Conservation (phyloP, 129 eudicot genomes). For the Erigeron canadensis region DNA sequence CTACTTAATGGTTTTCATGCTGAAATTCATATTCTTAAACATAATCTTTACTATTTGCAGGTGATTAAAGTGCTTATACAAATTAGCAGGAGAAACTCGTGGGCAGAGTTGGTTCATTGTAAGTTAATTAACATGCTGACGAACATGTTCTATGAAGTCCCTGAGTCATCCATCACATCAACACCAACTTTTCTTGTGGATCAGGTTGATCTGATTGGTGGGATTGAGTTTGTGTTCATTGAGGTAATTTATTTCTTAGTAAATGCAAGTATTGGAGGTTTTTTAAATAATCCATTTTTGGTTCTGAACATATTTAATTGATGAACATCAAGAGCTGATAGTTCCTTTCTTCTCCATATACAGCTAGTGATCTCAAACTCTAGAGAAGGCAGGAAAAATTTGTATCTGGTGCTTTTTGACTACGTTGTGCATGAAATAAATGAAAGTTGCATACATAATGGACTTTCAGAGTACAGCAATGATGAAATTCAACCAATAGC, state of each 20-base stretch:
- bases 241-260: slow-evolving; percentile 59
- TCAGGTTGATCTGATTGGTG: slow-evolving; percentile 91
- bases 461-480: slow-evolving; percentile 73
- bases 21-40: neutral
- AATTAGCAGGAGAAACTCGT: slow-evolving; percentile 83
- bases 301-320: slow-evolving; percentile 4
- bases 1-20: neutral
- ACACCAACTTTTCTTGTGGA: slow-evolving; percentile 61
- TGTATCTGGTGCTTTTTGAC: slow-evolving; percentile 86
- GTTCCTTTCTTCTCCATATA: slow-evolving; percentile 25
- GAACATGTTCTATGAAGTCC: slow-evolving; percentile 81
- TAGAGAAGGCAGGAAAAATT: slow-evolving; percentile 91
- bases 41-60: slow-evolving; percentile 38
- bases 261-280: neutral
- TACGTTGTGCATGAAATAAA: slow-evolving; percentile 84
- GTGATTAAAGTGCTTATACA: slow-evolving; percentile 74
- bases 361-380: slow-evolving; percentile 84
- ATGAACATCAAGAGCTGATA: slow-evolving; percentile 10
- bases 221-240: slow-evolving; percentile 78
- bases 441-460: slow-evolving; percentile 58
- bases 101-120: slow-evolving; percentile 94
- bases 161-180: slow-evolving; percentile 52
- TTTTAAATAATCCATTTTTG: slow-evolving; percentile 6
- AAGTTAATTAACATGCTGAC: slow-evolving; percentile 88
- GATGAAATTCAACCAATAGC: slow-evolving; percentile 85